These are phyloP conservation scores for Candida quercuum DNA, from an alignment of 805 yeast species.

Conservation along the genomic window DNA sequence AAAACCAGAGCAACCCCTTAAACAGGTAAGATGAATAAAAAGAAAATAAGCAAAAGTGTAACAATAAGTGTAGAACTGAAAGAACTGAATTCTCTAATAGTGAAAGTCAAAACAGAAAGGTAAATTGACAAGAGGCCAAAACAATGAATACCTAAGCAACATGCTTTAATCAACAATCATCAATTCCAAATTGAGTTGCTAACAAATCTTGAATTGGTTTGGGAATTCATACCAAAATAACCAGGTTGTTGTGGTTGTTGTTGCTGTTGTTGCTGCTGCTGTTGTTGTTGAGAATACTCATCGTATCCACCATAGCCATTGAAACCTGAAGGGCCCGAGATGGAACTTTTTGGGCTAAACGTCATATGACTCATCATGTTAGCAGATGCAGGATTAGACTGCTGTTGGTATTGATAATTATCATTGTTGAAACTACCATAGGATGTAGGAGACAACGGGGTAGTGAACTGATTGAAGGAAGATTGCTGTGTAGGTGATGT, in stretches of 20 bases:
- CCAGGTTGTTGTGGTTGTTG: background rate
- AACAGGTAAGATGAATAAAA: too few relatives aligned
- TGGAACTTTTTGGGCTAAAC: background rate
- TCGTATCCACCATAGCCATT: background rate
- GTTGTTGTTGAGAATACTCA: too few relatives aligned
- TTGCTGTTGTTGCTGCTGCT: background rate
- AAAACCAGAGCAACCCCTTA: too few relatives aligned
- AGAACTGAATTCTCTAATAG: too few relatives aligned
- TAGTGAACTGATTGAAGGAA: background rate
- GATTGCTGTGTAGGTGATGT: conserved; percentile 1
- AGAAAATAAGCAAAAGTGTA: too few relatives aligned
- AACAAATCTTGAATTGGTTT: background rate
- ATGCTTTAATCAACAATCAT: too few relatives aligned
- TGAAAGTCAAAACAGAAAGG: too few relatives aligned
- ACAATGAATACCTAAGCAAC: too few relatives aligned
- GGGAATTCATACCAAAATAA: background rate
- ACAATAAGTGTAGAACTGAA: too few relatives aligned
- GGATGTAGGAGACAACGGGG: too few relatives aligned
- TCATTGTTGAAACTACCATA: background rate
- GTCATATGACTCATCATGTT: background rate
- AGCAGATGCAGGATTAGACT: background rate
- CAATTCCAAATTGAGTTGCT: background rate
- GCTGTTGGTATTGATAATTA: background rate
- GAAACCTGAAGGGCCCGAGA: background rate
- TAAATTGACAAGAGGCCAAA: too few relatives aligned